A percentile compares a stretch with the other conserved stretches of the same genome.
Evolutionary conservation across 306 rosid species (phyloP).

Genomic region (Lathyrus oleraceus): DNA sequence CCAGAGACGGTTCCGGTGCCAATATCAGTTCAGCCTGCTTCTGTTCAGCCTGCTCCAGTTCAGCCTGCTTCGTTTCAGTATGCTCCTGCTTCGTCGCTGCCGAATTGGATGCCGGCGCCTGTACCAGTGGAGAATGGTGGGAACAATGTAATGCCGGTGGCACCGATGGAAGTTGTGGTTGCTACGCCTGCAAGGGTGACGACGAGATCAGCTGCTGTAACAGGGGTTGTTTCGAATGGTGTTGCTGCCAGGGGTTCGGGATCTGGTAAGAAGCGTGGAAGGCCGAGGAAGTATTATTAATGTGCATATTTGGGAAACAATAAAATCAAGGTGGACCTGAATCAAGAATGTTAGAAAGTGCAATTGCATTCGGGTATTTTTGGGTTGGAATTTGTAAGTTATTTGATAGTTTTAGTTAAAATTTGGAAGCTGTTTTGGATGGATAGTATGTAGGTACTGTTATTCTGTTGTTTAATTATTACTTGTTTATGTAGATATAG

Average conservation of each 20-base stretch:
- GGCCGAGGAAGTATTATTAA: conserved; percentile 62
- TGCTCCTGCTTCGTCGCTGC: conserved; percentile 29
- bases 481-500: conserved; percentile 37
- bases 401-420: background rate
- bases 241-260: background rate
- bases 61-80: too few species aligned
- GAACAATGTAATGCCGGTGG: conserved; percentile 1
- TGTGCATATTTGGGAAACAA: background rate
- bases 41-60: conserved; percentile 22
- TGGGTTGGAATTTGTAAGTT: conserved; percentile 1
- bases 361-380: background rate
- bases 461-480: conserved; percentile 23
- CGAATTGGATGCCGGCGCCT: conserved; percentile 64
- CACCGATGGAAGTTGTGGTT: background rate
- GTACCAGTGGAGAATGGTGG: conserved; percentile 32
- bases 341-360: background rate
- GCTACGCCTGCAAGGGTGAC: background rate
- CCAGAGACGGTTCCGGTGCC: background rate
- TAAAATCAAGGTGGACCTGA: background rate
- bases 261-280: conserved; percentile 59
- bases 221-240: conserved; percentile 33
- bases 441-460: conserved; percentile 31
- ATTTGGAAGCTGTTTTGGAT: background rate
- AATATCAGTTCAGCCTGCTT: background rate
- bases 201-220: background rate